Evolutionary conservation across 495 filamentous ascomycete species (phyloP).

Genomic region (Cercophora sp.): DNA sequence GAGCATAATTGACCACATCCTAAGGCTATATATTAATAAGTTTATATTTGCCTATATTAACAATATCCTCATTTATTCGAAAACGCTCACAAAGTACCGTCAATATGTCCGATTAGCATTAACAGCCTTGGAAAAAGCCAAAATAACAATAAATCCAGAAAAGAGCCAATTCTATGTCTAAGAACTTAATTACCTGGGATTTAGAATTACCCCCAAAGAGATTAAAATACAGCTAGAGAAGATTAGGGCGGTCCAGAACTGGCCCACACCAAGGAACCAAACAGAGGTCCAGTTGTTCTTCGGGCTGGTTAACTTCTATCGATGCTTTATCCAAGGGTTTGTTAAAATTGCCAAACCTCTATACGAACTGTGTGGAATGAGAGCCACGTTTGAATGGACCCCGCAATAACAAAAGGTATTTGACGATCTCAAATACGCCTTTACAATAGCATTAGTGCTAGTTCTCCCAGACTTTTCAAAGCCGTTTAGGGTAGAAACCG

Average conservation of each 20-base stretch:
- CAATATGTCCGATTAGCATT: background rate
- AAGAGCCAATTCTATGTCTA: background rate
- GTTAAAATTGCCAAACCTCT: background rate
- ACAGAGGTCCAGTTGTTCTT: background rate
- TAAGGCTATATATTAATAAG: constrained; percentile 23
- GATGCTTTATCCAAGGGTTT: background rate
- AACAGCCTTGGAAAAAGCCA: background rate
- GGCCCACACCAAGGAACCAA: background rate
- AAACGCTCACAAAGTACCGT: background rate
- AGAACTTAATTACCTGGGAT: background rate
- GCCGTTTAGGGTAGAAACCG: too few relatives aligned
- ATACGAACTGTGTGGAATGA: too few relatives aligned
- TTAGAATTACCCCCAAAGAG: background rate
- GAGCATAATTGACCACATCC: constrained; percentile 28
- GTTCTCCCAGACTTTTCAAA: too few relatives aligned
- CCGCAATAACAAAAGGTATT: too few relatives aligned
- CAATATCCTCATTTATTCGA: background rate
- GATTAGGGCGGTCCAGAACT: background rate
- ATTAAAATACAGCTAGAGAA: background rate
- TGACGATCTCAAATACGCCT: too few relatives aligned
- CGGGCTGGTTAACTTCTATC: background rate
- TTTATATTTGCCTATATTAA: constrained; percentile 9
- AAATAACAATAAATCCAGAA: background rate
- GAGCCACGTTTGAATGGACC: too few relatives aligned
- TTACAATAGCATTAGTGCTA: too few relatives aligned